Conservation (phyloP, 2,329 filamentous ascomycete species). For the Beauveria sp. region DNA sequence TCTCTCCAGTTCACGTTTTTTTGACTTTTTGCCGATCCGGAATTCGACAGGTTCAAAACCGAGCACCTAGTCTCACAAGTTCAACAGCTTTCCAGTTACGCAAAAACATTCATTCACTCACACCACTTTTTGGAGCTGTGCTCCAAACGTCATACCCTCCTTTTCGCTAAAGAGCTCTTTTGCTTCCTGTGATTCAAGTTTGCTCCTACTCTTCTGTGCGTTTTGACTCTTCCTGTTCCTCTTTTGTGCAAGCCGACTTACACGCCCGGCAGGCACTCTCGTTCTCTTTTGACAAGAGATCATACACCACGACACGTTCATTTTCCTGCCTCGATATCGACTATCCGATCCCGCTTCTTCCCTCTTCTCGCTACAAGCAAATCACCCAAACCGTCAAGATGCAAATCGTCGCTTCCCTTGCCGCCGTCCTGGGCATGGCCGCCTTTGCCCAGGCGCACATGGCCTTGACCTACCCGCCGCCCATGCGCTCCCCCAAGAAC, state of each 20-base stretch:
- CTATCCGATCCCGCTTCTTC: not conserved
- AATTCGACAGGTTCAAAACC: not conserved
- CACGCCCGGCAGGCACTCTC: not conserved
- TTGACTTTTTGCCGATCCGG: not conserved
- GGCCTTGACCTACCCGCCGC: slow-evolving; percentile 45
- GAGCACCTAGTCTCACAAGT: not conserved
- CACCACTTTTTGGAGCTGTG: not conserved
- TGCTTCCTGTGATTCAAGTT: not conserved
- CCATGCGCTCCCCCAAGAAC: slow-evolving; percentile 47
- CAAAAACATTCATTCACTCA: not conserved
- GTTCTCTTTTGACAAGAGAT: slow-evolving; percentile 5
- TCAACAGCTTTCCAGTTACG: not conserved
- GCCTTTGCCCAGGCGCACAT: slow-evolving; percentile 46
- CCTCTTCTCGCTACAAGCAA: slow-evolving; percentile 6
- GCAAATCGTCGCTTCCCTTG: slow-evolving; percentile 19
- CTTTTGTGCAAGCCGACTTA: not conserved
- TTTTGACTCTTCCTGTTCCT: not conserved
- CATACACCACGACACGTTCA: not conserved
- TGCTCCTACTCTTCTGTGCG: not conserved
- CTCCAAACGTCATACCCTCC: not conserved
- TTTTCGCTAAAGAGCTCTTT: not conserved
- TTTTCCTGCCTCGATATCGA: not conserved
- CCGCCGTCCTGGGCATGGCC: slow-evolving; percentile 34
- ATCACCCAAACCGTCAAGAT: slow-evolving; percentile 11
- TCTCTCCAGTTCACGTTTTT: not conserved